phyloP scores from a whole-genome alignment of 2,329 filamentous ascomycete species.

The Cladosporium sp. region DNA sequence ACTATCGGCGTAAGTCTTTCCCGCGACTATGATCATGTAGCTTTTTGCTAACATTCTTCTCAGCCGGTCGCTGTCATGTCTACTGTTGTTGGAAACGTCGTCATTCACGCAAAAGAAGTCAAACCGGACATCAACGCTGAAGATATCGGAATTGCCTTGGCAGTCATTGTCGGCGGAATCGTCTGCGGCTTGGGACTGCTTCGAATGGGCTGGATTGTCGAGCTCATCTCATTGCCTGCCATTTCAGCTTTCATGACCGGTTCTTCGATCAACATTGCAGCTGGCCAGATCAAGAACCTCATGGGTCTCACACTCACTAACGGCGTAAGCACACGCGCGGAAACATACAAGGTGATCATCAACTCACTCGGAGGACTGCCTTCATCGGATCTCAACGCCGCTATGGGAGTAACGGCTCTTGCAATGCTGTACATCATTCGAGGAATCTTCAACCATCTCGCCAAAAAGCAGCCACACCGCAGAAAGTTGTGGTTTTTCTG shows the following conservation, averaged over 20 bases:
- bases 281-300: slow-evolving; percentile 75
- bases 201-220: slow-evolving; percentile 82
- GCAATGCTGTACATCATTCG: slow-evolving; percentile 73
- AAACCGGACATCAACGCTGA: slow-evolving; percentile 57
- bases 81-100: slow-evolving; percentile 78
- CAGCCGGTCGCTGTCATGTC: slow-evolving; percentile 94
- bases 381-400: slow-evolving; percentile 67
- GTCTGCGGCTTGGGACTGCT: slow-evolving; percentile 74
- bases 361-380: slow-evolving; percentile 71
- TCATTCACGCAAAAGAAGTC: slow-evolving; percentile 56
- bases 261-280: slow-evolving; percentile 81
- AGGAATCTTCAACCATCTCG: slow-evolving; percentile 57
- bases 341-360: slow-evolving; percentile 79
- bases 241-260: slow-evolving; percentile 97
- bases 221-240: slow-evolving; percentile 84
- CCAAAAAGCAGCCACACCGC: slow-evolving; percentile 63
- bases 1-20: slow-evolving; percentile 72
- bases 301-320: slow-evolving; percentile 61
- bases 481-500: slow-evolving; percentile 81
- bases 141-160: slow-evolving; percentile 71
- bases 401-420: slow-evolving; percentile 80
- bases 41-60: not conserved
- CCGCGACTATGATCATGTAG: not conserved
- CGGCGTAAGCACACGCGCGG: slow-evolving; percentile 66
- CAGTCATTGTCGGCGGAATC: slow-evolving; percentile 71